These are phyloP conservation scores for Spongispora temasekensis DNA, from an alignment of 1,284 basidiomycete genomes.

Conservation along the genomic window DNA sequence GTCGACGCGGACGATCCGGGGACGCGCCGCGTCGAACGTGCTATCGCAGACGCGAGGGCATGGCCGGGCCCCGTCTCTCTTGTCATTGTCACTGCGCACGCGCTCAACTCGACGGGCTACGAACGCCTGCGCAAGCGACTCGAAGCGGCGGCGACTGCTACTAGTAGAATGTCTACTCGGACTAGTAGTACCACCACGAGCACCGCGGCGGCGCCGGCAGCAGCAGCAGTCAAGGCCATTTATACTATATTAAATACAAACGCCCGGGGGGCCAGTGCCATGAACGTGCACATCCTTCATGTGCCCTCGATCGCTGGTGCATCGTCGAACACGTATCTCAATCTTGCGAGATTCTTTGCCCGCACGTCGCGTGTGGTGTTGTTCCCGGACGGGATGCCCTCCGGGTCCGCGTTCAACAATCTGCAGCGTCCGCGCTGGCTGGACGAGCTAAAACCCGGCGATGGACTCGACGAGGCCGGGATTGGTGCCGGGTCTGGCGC, in stretches of 20 bases:
- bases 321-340: constrained; percentile 59
- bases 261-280: constrained; percentile 34
- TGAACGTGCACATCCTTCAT: constrained; percentile 54
- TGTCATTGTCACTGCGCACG: constrained; percentile 44
- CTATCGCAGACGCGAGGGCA: constrained; percentile 36
- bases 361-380: constrained; percentile 49
- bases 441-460: constrained; percentile 17
- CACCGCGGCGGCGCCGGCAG: no score
- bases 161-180: no score
- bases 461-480: no score
- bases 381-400: constrained; percentile 45
- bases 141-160: background rate
- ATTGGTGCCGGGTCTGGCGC: no score
- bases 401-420: constrained; percentile 2
- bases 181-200: no score
- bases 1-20: no score
- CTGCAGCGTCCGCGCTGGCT: constrained; percentile 22
- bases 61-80: constrained; percentile 63
- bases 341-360: constrained; percentile 62
- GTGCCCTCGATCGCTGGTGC: constrained; percentile 38
- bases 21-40: constrained; percentile 35
- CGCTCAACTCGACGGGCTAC: constrained; percentile 35
- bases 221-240: no score
- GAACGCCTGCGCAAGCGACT: background rate
- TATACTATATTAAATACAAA: no score